A percentile compares a stretch with the other conserved stretches of the same genome.
These are phyloP conservation scores for Emericellopsis cladophorae DNA, from an alignment of 2,329 filamentous ascomycete species.

Conservation along the genomic window DNA sequence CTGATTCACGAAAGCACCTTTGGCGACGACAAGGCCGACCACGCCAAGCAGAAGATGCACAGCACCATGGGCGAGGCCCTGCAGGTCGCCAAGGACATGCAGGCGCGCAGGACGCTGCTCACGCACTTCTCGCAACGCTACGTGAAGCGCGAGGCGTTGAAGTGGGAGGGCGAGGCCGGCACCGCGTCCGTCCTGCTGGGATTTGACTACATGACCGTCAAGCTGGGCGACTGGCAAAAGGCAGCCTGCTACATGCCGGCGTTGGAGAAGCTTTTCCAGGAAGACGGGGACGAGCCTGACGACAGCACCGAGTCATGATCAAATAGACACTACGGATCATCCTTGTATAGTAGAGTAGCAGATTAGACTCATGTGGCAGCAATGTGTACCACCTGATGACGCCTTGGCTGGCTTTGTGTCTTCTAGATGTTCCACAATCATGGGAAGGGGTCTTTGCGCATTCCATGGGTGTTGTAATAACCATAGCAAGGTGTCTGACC, in stretches of 20 bases:
- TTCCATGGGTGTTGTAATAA: too few relatives aligned
- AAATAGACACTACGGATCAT: too few relatives aligned
- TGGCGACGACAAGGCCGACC: conserved; percentile 66
- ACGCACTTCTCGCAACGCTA: conserved; percentile 97
- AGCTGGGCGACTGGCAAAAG: conserved; percentile 56
- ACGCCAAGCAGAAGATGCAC: conserved; percentile 82
- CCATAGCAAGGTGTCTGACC: too few relatives aligned
- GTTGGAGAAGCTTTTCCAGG: conserved; percentile 24
- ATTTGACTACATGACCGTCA: conserved; percentile 69
- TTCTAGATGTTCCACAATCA: too few relatives aligned
- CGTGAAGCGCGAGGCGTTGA: conserved; percentile 42
- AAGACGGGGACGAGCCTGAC: conserved; percentile 11
- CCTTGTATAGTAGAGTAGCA: too few relatives aligned
- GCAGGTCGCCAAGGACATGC: conserved; percentile 63
- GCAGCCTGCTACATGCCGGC: conserved; percentile 51
- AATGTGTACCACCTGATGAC: too few relatives aligned
- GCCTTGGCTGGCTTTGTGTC: too few relatives aligned
- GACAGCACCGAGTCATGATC: too few relatives aligned
- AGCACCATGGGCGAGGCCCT: conserved; percentile 81
- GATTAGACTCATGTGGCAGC: too few relatives aligned
- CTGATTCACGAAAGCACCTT: conserved; percentile 96
- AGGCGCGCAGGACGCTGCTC: conserved; percentile 65
- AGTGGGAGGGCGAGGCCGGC: conserved; percentile 9
- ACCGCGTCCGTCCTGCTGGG: conserved; percentile 47
- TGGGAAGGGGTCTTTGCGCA: too few relatives aligned